Evolutionary conservation across 75 land plant genomes (phyloP).

Genomic region (Ceratopteris richardii): DNA sequence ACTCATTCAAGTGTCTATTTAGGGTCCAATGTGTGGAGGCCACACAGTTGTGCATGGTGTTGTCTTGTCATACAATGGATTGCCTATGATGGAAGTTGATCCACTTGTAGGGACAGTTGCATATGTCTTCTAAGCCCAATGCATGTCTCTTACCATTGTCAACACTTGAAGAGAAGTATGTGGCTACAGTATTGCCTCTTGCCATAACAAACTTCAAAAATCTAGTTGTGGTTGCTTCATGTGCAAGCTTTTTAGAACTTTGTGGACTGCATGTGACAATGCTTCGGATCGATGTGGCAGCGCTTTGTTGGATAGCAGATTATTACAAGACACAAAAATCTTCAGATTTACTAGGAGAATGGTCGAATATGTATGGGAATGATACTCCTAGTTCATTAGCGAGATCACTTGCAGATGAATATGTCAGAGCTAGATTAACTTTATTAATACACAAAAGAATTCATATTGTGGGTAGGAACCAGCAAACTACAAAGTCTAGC

Average conservation of each 20-base stretch:
- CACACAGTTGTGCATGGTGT: slow-evolving; percentile 22
- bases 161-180: slow-evolving; percentile 50
- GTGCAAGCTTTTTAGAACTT: slow-evolving; percentile 74
- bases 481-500: slow-evolving; percentile 1
- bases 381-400: slow-evolving; percentile 49
- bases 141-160: slow-evolving; percentile 47
- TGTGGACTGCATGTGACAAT: slow-evolving; percentile 77
- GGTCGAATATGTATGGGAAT: slow-evolving; percentile 26
- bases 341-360: slow-evolving; percentile 26
- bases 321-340: slow-evolving; percentile 30
- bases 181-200: slow-evolving; percentile 70
- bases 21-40: slow-evolving; percentile 77
- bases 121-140: slow-evolving; percentile 51
- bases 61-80: slow-evolving; percentile 12
- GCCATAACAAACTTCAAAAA: slow-evolving; percentile 73
- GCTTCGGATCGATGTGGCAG: slow-evolving; percentile 77
- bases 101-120: slow-evolving; percentile 41
- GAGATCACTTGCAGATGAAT: slow-evolving; percentile 72
- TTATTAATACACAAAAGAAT: slow-evolving; percentile 9
- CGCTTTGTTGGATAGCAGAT: slow-evolving; percentile 60
- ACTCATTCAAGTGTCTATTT: slow-evolving; percentile 66
- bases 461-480: slow-evolving; percentile 14
- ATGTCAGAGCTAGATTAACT: slow-evolving; percentile 36
- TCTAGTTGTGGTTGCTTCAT: slow-evolving; percentile 65
- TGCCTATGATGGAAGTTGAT: slow-evolving; percentile 34